A percentile compares a stretch with the other conserved stretches of the same genome.
Conservation (phyloP, 129 eudicot genomes). For the Apium graveolens region DNA sequence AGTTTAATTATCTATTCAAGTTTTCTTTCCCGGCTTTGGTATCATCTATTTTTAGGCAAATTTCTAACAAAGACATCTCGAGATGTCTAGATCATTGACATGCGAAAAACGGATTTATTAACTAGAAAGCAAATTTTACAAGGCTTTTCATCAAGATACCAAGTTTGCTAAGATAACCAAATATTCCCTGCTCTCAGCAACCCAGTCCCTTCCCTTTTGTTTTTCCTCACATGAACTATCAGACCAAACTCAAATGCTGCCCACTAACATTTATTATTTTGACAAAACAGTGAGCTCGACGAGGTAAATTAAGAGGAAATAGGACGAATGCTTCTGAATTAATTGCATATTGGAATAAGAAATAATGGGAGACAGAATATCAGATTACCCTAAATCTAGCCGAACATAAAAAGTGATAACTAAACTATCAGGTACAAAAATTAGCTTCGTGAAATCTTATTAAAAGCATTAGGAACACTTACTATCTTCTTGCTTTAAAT, state of each 20-base stretch:
- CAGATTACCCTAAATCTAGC: not conserved
- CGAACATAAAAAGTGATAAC: not conserved
- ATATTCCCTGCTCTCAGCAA: not conserved
- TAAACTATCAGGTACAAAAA: not conserved
- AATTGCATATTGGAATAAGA: too few relatives aligned
- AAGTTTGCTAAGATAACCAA: not conserved
- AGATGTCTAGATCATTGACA: not conserved
- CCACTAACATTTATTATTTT: not conserved
- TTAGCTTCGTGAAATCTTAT: not conserved
- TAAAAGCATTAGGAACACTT: not conserved
- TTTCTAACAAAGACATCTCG: too few relatives aligned
- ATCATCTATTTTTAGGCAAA: not conserved
- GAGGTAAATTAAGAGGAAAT: not conserved
- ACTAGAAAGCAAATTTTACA: not conserved
- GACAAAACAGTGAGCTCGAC: not conserved
- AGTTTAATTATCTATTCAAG: not conserved
- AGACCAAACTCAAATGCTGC: not conserved
- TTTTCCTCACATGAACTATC: not conserved
- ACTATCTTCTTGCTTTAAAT: not conserved
- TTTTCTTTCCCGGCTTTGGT: not conserved
- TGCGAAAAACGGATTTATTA: not conserved
- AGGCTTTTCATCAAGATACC: not conserved
- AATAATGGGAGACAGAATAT: not conserved
- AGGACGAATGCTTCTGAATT: not conserved
- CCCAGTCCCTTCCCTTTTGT: not conserved